Evolutionary conservation across 2,329 filamentous ascomycete genomes (phyloP).

Genomic region (Curvularia sp.): DNA sequence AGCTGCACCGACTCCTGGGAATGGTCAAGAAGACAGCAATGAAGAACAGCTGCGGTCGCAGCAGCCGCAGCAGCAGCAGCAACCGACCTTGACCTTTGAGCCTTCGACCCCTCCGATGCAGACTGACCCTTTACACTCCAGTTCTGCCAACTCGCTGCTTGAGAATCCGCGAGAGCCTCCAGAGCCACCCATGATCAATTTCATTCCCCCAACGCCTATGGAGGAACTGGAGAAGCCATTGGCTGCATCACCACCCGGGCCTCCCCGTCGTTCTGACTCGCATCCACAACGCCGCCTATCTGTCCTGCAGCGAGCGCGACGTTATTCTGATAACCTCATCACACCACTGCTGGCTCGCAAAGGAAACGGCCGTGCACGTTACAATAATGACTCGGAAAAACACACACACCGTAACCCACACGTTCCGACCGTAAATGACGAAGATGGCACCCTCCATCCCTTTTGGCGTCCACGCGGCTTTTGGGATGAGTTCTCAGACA

Average conservation of each 20-base stretch:
- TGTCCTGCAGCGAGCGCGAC: slow-evolving; percentile 55
- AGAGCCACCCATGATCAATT: slow-evolving; percentile 62
- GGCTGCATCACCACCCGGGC: slow-evolving; percentile 36
- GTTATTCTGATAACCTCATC: slow-evolving; percentile 56
- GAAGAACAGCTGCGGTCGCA: slow-evolving; percentile 8
- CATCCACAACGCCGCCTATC: slow-evolving; percentile 50
- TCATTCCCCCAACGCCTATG: slow-evolving; percentile 63
- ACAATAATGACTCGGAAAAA: slow-evolving; percentile 30
- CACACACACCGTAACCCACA: slow-evolving; percentile 29
- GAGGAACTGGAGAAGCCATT: slow-evolving; percentile 56
- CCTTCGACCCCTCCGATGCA: slow-evolving; percentile 50
- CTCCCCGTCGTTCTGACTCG: slow-evolving; percentile 44
- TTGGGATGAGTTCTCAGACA: slow-evolving; percentile 64
- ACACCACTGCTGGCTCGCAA: slow-evolving; percentile 50
- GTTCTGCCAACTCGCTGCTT: slow-evolving; percentile 62
- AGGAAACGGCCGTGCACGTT: slow-evolving; percentile 36
- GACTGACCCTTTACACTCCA: slow-evolving; percentile 29
- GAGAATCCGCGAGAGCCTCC: slow-evolving; percentile 66
- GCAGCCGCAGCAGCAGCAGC: slow-evolving; percentile 1
- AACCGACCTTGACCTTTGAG: slow-evolving; percentile 44
- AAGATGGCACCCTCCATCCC: slow-evolving; percentile 62
- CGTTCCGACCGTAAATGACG: slow-evolving; percentile 42
- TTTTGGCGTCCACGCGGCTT: slow-evolving; percentile 71
- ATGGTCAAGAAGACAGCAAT: slow-evolving; percentile 8
- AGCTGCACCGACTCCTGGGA: slow-evolving; percentile 34